phyloP scores from a whole-genome alignment of 371 early-diverging fungal species.

The Batrachochytrium dendrobatidis region DNA sequence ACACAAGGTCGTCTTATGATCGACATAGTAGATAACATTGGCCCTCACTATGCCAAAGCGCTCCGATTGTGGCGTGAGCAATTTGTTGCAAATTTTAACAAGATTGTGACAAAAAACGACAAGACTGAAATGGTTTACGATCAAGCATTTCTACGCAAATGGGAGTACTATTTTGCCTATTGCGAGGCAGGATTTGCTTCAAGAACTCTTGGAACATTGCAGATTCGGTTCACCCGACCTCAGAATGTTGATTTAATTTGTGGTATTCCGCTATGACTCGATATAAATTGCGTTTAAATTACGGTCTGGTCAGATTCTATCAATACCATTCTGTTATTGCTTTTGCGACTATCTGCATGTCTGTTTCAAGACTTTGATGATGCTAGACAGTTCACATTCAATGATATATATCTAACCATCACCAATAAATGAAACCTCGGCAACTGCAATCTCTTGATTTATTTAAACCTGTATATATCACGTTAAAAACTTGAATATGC shows the following conservation, averaged over 20 bases:
- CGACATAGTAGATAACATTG: slow-evolving; percentile 50
- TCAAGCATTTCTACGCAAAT: slow-evolving; percentile 46
- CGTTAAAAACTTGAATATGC: too few relatives aligned
- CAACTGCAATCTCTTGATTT: too few relatives aligned
- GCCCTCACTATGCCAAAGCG: slow-evolving; percentile 60
- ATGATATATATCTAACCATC: too few relatives aligned
- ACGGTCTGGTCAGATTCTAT: too few relatives aligned
- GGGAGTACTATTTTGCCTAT: slow-evolving; percentile 61
- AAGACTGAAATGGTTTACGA: slow-evolving; percentile 24
- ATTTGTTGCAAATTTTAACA: slow-evolving; percentile 44
- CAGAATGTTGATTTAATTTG: slow-evolving; percentile 23
- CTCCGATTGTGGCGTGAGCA: slow-evolving; percentile 54
- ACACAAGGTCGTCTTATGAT: slow-evolving; percentile 45
- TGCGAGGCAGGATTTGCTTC: slow-evolving; percentile 64
- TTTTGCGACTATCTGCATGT: too few relatives aligned
- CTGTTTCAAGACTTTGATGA: too few relatives aligned
- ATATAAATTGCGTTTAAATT: too few relatives aligned
- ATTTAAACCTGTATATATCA: too few relatives aligned
- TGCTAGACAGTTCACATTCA: too few relatives aligned
- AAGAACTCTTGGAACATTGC: slow-evolving; percentile 51
- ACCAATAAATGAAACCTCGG: too few relatives aligned
- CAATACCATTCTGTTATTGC: too few relatives aligned
- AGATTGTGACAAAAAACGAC: slow-evolving; percentile 17
- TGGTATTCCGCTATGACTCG: slow-evolving; percentile 25
- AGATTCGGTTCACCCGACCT: slow-evolving; percentile 40